Conservation (phyloP, 257 asterid species). For the Asclepias syriaca region DNA sequence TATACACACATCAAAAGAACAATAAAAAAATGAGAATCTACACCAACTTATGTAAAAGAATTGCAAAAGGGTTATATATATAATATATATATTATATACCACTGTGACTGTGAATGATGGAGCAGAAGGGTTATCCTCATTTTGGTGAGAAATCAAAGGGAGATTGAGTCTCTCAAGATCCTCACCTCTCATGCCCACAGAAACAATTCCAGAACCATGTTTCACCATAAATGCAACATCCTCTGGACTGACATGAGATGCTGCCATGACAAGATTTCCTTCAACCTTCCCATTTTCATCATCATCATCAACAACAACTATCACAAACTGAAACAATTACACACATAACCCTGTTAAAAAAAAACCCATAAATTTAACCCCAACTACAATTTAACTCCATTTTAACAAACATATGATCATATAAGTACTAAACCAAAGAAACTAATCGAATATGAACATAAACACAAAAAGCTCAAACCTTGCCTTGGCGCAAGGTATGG, state of each 20-base stretch:
- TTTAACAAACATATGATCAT: neutral
- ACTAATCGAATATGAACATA: too few relatives aligned
- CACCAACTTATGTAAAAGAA: too few relatives aligned
- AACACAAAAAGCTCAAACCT: conserved; percentile 29
- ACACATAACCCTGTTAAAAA: neutral
- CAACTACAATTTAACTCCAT: too few relatives aligned
- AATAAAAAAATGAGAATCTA: neutral
- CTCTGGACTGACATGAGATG: conserved; percentile 36
- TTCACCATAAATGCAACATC: conserved; percentile 66
- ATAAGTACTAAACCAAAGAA: conserved; percentile 2
- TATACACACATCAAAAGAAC: neutral
- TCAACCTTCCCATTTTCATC: conserved; percentile 49
- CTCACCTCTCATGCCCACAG: conserved; percentile 76
- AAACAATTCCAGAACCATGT: conserved; percentile 78
- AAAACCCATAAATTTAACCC: too few relatives aligned
- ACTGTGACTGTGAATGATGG: conserved; percentile 88
- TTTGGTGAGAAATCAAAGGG: conserved; percentile 76
- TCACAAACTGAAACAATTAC: conserved; percentile 51
- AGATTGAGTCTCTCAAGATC: conserved; percentile 72
- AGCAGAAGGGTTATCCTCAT: conserved; percentile 61
- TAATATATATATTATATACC: conserved; percentile 28
- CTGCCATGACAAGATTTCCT: conserved; percentile 87
- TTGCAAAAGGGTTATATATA: too few relatives aligned
- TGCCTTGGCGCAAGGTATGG: conserved; percentile 44
- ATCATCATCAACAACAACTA: conserved; percentile 83